Evolutionary conservation across 2,329 filamentous ascomycete species (phyloP), one percentile per base, ranked within the genome.

Genomic region (Aspergillus sp.): DNA sequence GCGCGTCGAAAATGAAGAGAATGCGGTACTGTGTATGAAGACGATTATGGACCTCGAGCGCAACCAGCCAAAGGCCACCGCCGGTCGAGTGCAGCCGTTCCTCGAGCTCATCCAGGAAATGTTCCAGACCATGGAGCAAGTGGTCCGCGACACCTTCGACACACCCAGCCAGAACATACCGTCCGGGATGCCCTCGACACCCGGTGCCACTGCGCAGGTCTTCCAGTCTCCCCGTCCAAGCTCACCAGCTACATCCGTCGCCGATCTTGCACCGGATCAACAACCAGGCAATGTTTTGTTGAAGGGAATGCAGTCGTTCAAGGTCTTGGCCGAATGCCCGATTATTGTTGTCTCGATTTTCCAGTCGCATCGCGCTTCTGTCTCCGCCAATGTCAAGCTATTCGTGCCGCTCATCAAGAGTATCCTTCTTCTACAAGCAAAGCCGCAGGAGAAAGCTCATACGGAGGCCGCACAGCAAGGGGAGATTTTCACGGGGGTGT

Each of bases 281-380:
- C 88, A 91, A 62, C 85, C 90, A 59, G 83, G 82, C 47, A 83
- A 90, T 49, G 86, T 88, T 43, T 71, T 98, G 30, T 74, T 90
- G 47, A 95, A 89, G 69, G 93, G 93, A 25, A 96, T 96, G 88
- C 89, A 95, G 65, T 98, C 93, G 1, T 98, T 99, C 79, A 98
- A 97, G 68, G 91, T 98, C 20, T 80, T 98, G 4, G 90, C 91
- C 1, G 93, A 99, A 67, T 98, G 93, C 59, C 93, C 93, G 0
- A 99, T 99, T 45, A 97, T 98, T 37, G 93, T 99, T 3, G 93
- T 98, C 1, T 97, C 91, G 3, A 88, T 98, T 55, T 97, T 98
- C 66, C 93, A 98, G 70, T 86, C 91, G 4, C 93, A 98, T 61
- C 83, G 90, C 43, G 76, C 72, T 42, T 85, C 85, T 4, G 91